Base-by-base conservation (phyloP, 2,329 filamentous ascomycete species). In the Cryphonectria naterciae region DNA sequence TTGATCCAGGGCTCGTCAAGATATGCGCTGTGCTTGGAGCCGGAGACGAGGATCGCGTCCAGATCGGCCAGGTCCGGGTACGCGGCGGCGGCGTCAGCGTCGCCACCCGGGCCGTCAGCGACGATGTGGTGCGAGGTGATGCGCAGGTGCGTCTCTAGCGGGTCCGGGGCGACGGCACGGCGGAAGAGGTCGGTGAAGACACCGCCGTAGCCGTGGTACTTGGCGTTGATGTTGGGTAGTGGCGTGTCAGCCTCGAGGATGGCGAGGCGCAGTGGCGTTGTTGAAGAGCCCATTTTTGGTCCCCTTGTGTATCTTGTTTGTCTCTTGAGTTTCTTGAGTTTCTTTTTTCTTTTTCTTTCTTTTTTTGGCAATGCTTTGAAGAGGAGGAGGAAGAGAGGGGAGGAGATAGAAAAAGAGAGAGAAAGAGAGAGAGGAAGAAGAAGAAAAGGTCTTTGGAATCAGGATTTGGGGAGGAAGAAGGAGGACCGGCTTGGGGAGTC, bases 201-300 rank as follows among this genome's bases (percentile, higher is more conserved):
- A 73, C 89, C 91, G 73, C 89, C 88, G 81, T 97, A 98, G 72
- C 86, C 86, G 67, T 89, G 88, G 80, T 92, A 94, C 76, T 88
- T 88, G 69, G 85, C 85, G 68, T 87, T 83, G 52, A 91, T 88
- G 60, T 86, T 81, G 1, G 89, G 87, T 65, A 92, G 85, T 1
- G 94, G 94, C 1, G 88, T 92, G 81, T 97, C 95, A 84, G 93
- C 92, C 85, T 97, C 93, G 75, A 98, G 90, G 75, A 98, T 87
- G 63, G 95, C 94, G 81, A 98, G 91, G 69, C 93, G 91, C 75
- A 95, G 74, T 61, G 73, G 41, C n/a, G 37, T 37, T 52, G 72
- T 70, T 73, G 70, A 74, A 69, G 79, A 82, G 67, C 68, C 65
- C 76, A 75, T 75, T 58, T 15, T 13, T 32, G 1, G 13, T 25